Evolutionary conservation across 768 basidiomycete species (phyloP).

Genomic region (Cystofilobasidium capitatum): DNA sequence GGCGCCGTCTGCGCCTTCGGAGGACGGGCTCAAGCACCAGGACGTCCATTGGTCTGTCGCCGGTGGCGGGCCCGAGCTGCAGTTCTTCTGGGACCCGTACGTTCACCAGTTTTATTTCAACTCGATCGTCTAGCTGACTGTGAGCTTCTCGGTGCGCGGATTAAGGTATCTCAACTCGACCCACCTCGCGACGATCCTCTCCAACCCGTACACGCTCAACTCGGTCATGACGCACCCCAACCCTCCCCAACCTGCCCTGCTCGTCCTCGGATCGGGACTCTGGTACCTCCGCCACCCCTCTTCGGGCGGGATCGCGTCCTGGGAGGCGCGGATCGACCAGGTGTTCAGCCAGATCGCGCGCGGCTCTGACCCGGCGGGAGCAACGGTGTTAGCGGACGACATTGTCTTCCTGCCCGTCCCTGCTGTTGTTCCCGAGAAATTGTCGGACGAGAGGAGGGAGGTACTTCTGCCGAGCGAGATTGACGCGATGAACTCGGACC

Average conservation of each 20-base stretch:
- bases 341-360: conserved; percentile 46
- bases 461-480: conserved; percentile 70
- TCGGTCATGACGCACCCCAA: conserved; percentile 19
- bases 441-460: conserved; percentile 54
- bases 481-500: conserved; percentile 82
- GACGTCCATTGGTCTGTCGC: conserved; percentile 37
- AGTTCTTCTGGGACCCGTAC: conserved; percentile 60
- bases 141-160: not conserved
- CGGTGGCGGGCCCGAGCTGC: conserved; percentile 46
- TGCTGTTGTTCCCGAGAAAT: conserved; percentile 55
- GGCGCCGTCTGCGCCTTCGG: conserved; percentile 36
- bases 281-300: conserved; percentile 75
- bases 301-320: conserved; percentile 66
- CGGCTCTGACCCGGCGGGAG: not conserved
- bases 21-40: conserved; percentile 56
- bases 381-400: conserved; percentile 52
- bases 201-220: conserved; percentile 35
- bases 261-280: conserved; percentile 74
- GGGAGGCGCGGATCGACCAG: conserved; percentile 64
- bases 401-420: conserved; percentile 71
- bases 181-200: conserved; percentile 46
- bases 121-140: not conserved
- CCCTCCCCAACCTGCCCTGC: conserved; percentile 47
- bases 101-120: not conserved
- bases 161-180: conserved; percentile 60